Conservation (phyloP, 345 rosid species). For the Combretum micranthum region DNA sequence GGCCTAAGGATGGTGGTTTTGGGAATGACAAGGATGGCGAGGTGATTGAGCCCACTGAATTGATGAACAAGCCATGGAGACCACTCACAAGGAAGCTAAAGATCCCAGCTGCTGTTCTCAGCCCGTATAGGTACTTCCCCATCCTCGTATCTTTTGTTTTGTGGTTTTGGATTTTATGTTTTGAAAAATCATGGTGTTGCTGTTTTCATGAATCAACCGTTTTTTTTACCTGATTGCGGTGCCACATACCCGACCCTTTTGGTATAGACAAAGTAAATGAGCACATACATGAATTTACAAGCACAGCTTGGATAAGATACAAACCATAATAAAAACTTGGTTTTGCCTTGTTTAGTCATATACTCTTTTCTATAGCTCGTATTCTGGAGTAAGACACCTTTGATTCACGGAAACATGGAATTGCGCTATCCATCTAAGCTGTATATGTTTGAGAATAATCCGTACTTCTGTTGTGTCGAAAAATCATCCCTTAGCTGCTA, state of each 20-base stretch:
- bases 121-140: constrained; percentile 75
- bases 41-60: constrained; percentile 50
- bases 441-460: no score
- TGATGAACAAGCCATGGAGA: constrained; percentile 92
- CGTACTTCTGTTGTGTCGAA: no score
- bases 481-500: no score
- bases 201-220: not conserved
- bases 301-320: not conserved
- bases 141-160: not conserved
- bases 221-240: not conserved
- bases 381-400: no score
- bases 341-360: no score
- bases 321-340: no score
- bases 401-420: no score
- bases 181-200: not conserved
- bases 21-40: constrained; percentile 62
- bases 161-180: not conserved
- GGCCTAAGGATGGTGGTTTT: constrained; percentile 86
- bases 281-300: not conserved
- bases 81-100: constrained; percentile 88
- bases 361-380: no score
- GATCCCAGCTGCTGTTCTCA: constrained; percentile 89
- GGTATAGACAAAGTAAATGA: not conserved
- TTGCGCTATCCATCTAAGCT: no score
- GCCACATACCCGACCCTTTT: not conserved